phyloP scores from a whole-genome alignment of 108 stramenopile species.

The Skeletonema menzelii region DNA sequence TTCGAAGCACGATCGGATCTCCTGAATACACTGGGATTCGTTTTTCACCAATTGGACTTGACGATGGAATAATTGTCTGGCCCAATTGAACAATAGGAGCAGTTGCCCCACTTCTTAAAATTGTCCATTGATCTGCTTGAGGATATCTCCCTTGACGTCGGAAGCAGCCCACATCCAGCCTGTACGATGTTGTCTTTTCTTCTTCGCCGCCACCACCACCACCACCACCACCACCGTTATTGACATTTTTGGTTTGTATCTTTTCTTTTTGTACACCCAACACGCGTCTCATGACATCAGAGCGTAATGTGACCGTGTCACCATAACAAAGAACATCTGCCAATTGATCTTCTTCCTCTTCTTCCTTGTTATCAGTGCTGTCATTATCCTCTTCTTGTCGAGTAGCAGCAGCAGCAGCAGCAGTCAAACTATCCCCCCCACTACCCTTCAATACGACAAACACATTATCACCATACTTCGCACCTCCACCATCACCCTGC shows the following conservation, averaged over 20 bases:
- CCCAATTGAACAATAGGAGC: conserved; percentile 34
- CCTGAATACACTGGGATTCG: conserved; percentile 58
- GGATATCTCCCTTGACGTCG: conserved; percentile 33
- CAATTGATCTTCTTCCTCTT: neutral
- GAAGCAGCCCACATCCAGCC: conserved; percentile 41
- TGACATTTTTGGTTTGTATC: neutral
- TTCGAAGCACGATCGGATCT: conserved; percentile 62
- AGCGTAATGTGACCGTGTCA: conserved; percentile 30
- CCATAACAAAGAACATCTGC: conserved; percentile 30
- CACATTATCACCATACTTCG: neutral
- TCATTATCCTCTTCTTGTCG: conserved; percentile 3
- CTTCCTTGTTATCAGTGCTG: neutral
- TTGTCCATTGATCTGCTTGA: conserved; percentile 36
- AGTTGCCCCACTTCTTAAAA: conserved; percentile 34
- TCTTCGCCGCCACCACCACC: neutral
- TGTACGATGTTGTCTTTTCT: neutral
- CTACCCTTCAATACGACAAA: neutral
- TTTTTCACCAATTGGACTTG: conserved; percentile 7
- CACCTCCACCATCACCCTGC: neutral
- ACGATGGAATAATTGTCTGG: conserved; percentile 5
- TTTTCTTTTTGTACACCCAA: conserved; percentile 33
- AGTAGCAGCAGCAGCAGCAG: neutral
- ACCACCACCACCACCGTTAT: neutral
- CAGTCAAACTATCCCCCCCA: neutral
- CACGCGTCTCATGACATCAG: conserved; percentile 22